Percentiles rank a stretch among this genome's conserved stretches.
Conservation (phyloP, 2,329 filamentous ascomycete species). For the Chaetomiaceae sp. region DNA sequence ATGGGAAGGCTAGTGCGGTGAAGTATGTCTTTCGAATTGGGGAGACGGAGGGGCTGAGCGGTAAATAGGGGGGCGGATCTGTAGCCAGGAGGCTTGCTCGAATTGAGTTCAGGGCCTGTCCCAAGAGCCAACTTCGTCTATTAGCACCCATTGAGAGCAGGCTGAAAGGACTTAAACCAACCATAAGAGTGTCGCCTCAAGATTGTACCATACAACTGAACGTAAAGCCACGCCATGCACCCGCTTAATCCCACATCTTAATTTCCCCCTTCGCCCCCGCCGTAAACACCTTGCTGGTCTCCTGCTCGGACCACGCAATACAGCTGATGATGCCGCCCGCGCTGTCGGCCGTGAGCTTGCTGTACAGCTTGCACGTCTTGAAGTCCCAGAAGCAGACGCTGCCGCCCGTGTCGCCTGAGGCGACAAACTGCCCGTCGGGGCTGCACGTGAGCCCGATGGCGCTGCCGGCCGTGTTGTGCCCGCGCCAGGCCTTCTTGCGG, state of each 20-base stretch:
- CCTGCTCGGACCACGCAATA: slow-evolving; percentile 94
- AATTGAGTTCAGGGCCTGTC: background rate
- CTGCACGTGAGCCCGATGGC: slow-evolving; percentile 85
- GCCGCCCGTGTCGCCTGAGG: slow-evolving; percentile 79
- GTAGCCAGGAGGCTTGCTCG: no score
- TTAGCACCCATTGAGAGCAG: background rate
- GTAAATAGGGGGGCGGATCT: background rate
- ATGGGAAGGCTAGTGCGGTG: slow-evolving; percentile 56
- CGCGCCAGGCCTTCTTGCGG: slow-evolving; percentile 91
- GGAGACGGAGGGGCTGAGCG: slow-evolving; percentile 28
- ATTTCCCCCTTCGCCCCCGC: slow-evolving; percentile 86
- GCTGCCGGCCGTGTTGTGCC: slow-evolving; percentile 93
- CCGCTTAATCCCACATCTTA: slow-evolving; percentile 79
- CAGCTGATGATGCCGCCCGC: slow-evolving; percentile 79
- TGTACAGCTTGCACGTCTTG: slow-evolving; percentile 99
- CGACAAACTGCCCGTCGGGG: slow-evolving; percentile 88
- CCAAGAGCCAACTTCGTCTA: background rate
- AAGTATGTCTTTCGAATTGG: slow-evolving; percentile 57
- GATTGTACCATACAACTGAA: background rate
- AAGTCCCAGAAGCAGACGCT: slow-evolving; percentile 98
- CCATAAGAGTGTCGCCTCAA: background rate
- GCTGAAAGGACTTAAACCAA: background rate
- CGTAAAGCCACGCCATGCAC: background rate
- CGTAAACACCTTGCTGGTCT: slow-evolving; percentile 88
- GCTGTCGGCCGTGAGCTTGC: slow-evolving; percentile 85